A percentile compares a stretch with the other conserved stretches of the same genome.
Conservation (phyloP, 305 asterid genomes). For the Nicotiana rustica region DNA sequence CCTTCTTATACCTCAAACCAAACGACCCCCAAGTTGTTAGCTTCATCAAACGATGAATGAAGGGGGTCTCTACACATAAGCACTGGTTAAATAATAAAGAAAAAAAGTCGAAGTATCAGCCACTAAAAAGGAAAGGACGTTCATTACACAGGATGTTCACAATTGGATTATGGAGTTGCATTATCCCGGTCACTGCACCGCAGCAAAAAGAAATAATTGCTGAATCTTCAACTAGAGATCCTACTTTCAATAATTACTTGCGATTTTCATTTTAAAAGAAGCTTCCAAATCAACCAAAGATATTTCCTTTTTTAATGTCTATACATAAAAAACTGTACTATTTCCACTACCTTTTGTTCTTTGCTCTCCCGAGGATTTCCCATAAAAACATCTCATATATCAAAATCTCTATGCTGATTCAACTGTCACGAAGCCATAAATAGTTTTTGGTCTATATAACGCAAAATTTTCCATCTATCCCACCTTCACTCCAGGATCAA, state of each 20-base stretch:
- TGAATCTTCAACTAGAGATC: not conserved
- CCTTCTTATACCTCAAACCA: too few relatives aligned
- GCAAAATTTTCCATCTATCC: not conserved
- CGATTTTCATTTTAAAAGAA: not conserved
- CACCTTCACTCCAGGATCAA: not conserved
- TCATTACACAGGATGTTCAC: not conserved
- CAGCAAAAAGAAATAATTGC: not conserved
- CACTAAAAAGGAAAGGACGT: not conserved
- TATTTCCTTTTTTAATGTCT: not conserved
- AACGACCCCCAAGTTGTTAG: not conserved
- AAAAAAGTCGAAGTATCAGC: not conserved
- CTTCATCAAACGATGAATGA: not conserved
- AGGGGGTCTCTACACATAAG: not conserved
- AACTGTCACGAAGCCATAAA: not conserved
- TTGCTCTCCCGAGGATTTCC: not conserved
- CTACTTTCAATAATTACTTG: not conserved
- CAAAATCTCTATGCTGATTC: constrained; percentile 10
- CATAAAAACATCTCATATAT: not conserved
- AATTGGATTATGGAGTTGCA: not conserved
- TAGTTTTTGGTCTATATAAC: not conserved
- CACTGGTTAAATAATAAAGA: not conserved
- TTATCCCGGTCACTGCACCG: not conserved
- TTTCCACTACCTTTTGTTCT: not conserved
- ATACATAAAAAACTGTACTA: not conserved
- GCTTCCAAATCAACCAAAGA: not conserved